These are phyloP conservation scores for Talaromyces marneffei DNA, from an alignment of 2,329 filamentous ascomycete genomes.

Conservation along the genomic window DNA sequence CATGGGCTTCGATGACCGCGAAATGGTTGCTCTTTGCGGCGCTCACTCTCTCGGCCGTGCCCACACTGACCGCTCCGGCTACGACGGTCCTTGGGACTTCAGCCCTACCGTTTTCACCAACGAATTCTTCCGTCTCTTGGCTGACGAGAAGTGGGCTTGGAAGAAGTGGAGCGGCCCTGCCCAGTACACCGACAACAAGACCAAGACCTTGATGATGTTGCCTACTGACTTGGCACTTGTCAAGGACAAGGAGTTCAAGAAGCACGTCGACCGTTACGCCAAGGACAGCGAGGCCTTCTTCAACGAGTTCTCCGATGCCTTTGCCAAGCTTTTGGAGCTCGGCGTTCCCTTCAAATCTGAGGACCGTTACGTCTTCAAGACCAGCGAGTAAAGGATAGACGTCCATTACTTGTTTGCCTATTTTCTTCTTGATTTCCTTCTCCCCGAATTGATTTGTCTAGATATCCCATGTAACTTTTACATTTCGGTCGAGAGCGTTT, in stretches of 20 bases:
- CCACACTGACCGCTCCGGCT: conserved; percentile 84
- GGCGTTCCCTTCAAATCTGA: conserved; percentile 78
- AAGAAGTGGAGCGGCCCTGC: conserved; percentile 87
- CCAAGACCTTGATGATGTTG: conserved; percentile 93
- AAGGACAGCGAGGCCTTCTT: conserved; percentile 90
- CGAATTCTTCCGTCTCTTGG: conserved; percentile 83
- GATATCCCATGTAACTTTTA: conserved; percentile 11
- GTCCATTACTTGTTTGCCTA: not conserved
- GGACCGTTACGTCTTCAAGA: conserved; percentile 60
- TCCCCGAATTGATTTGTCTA: conserved; percentile 8
- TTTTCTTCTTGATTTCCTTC: not conserved
- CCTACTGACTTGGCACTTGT: conserved; percentile 83
- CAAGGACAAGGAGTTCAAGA: conserved; percentile 80
- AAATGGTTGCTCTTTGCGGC: conserved; percentile 85
- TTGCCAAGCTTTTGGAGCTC: conserved; percentile 82
- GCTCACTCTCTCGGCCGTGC: conserved; percentile 85
- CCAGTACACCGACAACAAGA: conserved; percentile 83
- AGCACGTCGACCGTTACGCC: conserved; percentile 78
- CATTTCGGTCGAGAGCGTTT: conserved; percentile 6
- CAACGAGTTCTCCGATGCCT: conserved; percentile 77
- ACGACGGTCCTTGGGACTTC: conserved; percentile 85
- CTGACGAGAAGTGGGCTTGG: conserved; percentile 89
- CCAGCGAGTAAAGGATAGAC: conserved; percentile 32
- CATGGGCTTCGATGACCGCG: conserved; percentile 96
- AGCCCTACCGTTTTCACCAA: conserved; percentile 88